A percentile compares a stretch with the other conserved stretches of the same genome.
Evolutionary conservation across 2,329 filamentous ascomycete species (phyloP).

Genomic region (Talaromyces piceae): DNA sequence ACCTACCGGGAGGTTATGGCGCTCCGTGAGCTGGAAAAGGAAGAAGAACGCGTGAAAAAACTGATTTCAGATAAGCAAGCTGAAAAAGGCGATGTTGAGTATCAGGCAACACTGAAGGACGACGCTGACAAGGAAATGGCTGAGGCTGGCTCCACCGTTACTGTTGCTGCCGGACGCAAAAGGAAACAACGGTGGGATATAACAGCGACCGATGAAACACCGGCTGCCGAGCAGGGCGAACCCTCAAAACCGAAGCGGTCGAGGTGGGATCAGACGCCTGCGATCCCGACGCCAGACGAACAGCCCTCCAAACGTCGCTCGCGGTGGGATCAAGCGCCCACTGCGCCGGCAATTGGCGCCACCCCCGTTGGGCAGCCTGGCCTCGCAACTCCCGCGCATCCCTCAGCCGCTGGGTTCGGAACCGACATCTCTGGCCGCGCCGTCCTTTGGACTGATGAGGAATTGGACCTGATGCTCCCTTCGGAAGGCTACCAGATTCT

Average conservation of each 20-base stretch:
- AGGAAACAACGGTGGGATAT: constrained; percentile 96
- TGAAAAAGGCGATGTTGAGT: constrained; percentile 51
- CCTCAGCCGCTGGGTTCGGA: constrained; percentile 66
- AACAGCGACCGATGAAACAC: constrained; percentile 49
- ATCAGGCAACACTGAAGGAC: constrained; percentile 65
- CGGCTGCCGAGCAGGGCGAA: constrained; percentile 41
- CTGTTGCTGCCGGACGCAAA: constrained; percentile 59
- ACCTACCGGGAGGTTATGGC: constrained; percentile 91
- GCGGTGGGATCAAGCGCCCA: constrained; percentile 86
- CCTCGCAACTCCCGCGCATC: constrained; percentile 71
- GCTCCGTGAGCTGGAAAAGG: constrained; percentile 78
- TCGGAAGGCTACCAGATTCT: constrained; percentile 89
- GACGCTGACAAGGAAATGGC: constrained; percentile 62
- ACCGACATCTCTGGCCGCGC: constrained; percentile 75
- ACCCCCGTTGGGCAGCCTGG: constrained; percentile 67
- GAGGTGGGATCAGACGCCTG: constrained; percentile 79
- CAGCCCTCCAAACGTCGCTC: constrained; percentile 63
- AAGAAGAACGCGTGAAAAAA: constrained; percentile 78
- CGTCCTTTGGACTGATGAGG: constrained; percentile 80
- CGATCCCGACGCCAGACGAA: constrained; percentile 49
- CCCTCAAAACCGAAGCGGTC: constrained; percentile 65
- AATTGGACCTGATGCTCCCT: constrained; percentile 85
- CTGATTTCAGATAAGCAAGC: constrained; percentile 70
- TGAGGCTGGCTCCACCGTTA: constrained; percentile 61
- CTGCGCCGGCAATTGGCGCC: constrained; percentile 62